A percentile compares a stretch with the other conserved stretches of the same genome.
Evolutionary conservation across 345 rosid genomes (phyloP).

Genomic region (Ailanthus altissimus): DNA sequence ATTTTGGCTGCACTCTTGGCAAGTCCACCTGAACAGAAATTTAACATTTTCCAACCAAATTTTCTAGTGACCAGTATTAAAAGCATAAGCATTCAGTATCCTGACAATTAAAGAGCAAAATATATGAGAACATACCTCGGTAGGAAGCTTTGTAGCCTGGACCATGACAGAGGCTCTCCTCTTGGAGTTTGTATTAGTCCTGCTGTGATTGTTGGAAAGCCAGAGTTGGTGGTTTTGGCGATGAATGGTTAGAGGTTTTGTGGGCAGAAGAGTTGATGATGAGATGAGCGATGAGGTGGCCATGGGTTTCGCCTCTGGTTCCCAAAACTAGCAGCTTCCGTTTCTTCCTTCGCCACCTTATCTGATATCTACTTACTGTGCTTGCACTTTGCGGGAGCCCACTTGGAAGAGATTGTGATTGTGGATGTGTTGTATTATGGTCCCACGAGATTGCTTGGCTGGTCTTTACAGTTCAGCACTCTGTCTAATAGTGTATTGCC

Average conservation of each 20-base stretch:
- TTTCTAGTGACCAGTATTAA: neutral
- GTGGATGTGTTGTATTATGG: neutral
- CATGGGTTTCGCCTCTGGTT: constrained; percentile 33
- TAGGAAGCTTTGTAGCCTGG: constrained; percentile 64
- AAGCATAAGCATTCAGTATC: neutral
- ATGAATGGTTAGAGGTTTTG: constrained; percentile 17
- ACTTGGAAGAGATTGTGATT: neutral
- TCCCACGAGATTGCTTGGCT: neutral
- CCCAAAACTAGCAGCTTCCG: neutral
- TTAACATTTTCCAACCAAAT: neutral
- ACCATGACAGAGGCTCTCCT: constrained; percentile 36
- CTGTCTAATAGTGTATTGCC: constrained; percentile 3
- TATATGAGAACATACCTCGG: constrained; percentile 42
- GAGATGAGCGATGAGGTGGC: constrained; percentile 34
- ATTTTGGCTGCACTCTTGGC: constrained; percentile 75
- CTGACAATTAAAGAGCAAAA: neutral
- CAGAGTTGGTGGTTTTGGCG: constrained; percentile 24
- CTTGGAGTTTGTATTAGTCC: constrained; percentile 22
- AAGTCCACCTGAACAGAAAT: constrained; percentile 46
- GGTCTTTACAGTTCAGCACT: neutral
- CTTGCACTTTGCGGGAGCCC: too few relatives aligned
- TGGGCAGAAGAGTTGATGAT: constrained; percentile 31
- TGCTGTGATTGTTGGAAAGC: constrained; percentile 15
- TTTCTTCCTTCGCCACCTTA: neutral
- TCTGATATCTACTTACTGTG: constrained; percentile 19